Conservation (phyloP, 306 rosid species). For the Sicyos edulis region DNA sequence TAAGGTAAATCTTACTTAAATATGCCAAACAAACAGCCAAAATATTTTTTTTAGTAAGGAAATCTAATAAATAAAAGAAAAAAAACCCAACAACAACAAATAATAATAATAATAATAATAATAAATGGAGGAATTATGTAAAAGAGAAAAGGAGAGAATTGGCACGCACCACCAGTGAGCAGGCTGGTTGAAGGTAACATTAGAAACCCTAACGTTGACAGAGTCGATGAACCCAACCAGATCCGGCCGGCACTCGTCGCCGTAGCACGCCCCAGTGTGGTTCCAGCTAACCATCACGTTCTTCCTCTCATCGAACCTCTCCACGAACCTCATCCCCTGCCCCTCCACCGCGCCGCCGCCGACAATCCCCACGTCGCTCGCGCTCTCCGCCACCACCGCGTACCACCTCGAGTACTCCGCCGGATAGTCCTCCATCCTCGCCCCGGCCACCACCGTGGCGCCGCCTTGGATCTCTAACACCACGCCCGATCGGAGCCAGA, state of each 20-base stretch:
- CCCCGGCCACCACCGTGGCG: constrained; percentile 62
- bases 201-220: constrained; percentile 41
- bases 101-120: no score
- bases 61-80: no score
- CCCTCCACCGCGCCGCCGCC: constrained; percentile 95
- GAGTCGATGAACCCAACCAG: constrained; percentile 63
- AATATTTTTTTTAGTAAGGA: no score
- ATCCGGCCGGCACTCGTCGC: constrained; percentile 90
- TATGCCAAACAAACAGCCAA: no score
- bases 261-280: constrained; percentile 59
- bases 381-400: constrained; percentile 79
- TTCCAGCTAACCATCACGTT: constrained; percentile 97
- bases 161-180: constrained; percentile 94
- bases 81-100: no score
- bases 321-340: constrained; percentile 64
- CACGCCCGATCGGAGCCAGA: constrained; percentile 71
- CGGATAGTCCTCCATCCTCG: constrained; percentile 57
- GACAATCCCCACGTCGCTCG: constrained; percentile 56
- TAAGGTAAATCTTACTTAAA: no score
- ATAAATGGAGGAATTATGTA: no score
- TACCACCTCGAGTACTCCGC: constrained; percentile 58
- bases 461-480: constrained; percentile 45
- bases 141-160: neutral
- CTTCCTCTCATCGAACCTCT: constrained; percentile 59
- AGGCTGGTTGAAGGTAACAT: constrained; percentile 53